phyloP scores from a whole-genome alignment of 2,329 filamentous ascomycete species.

The Daldinia sp. region DNA sequence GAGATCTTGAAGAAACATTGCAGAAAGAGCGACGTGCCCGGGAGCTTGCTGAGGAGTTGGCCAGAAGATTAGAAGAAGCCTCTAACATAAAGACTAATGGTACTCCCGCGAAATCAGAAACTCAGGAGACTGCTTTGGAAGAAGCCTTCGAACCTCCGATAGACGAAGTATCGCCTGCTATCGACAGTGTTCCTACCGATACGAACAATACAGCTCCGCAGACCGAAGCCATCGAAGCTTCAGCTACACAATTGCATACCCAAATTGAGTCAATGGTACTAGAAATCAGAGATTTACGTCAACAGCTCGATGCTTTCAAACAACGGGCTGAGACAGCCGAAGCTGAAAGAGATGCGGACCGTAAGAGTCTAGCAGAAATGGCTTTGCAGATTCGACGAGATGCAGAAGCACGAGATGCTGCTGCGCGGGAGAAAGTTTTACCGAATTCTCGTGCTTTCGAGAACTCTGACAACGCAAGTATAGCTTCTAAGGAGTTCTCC shows the following conservation, averaged over 20 bases:
- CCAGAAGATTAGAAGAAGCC: slow-evolving; percentile 74
- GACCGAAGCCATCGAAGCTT: slow-evolving; percentile 54
- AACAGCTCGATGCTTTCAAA: slow-evolving; percentile 83
- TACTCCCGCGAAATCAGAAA: slow-evolving; percentile 51
- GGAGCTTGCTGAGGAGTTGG: slow-evolving; percentile 85
- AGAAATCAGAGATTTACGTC: slow-evolving; percentile 84
- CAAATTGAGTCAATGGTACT: slow-evolving; percentile 80
- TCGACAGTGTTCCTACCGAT: slow-evolving; percentile 38
- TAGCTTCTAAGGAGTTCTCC: slow-evolving; percentile 38
- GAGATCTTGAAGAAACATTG: slow-evolving; percentile 82
- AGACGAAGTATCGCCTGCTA: slow-evolving; percentile 49
- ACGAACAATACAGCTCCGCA: slow-evolving; percentile 45
- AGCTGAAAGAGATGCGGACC: slow-evolving; percentile 76
- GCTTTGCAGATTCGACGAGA: slow-evolving; percentile 82
- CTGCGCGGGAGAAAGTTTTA: slow-evolving; percentile 56
- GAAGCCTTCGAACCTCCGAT: slow-evolving; percentile 61
- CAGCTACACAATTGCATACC: slow-evolving; percentile 67
- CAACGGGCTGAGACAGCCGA: slow-evolving; percentile 84
- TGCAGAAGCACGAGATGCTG: slow-evolving; percentile 65
- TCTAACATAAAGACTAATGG: slow-evolving; percentile 58
- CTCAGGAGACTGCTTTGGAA: slow-evolving; percentile 58
- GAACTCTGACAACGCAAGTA: slow-evolving; percentile 40
- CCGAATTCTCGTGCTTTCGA: slow-evolving; percentile 51
- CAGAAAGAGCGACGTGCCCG: slow-evolving; percentile 84
- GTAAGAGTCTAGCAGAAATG: slow-evolving; percentile 87